Evolutionary conservation across 176 grass and related monocot species (phyloP).

Genomic region (Cymbopogon citratus): DNA sequence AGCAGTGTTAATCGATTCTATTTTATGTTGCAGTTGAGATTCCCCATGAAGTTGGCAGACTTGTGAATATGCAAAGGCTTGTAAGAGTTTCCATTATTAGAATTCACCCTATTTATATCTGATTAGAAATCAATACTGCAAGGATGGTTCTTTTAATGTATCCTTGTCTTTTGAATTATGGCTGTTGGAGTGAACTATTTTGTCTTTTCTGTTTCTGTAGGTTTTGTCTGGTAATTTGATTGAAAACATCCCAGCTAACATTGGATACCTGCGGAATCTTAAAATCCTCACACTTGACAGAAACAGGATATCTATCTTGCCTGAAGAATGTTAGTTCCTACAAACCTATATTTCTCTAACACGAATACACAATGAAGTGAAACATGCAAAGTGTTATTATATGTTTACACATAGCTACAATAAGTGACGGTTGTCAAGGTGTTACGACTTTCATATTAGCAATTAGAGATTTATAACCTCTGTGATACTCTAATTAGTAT

Average conservation of each 20-base stretch:
- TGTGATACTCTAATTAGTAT: background rate
- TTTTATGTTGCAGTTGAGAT: conserved; percentile 60
- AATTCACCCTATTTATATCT: conserved; percentile 24
- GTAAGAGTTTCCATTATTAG: conserved; percentile 45
- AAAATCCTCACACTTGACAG: conserved; percentile 93
- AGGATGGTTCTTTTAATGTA: conserved; percentile 9
- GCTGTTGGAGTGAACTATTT: conserved; percentile 16
- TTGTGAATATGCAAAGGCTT: conserved; percentile 92
- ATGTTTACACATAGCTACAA: background rate
- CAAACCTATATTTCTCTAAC: background rate
- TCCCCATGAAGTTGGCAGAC: conserved; percentile 53
- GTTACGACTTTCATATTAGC: background rate
- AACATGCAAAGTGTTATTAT: conserved; percentile 5
- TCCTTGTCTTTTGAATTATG: background rate
- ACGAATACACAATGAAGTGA: background rate
- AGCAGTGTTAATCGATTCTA: conserved; percentile 24
- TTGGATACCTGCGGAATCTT: conserved; percentile 70
- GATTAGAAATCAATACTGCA: conserved; percentile 18
- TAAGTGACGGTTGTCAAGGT: background rate
- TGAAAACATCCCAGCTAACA: conserved; percentile 70
- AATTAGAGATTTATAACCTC: conserved; percentile 1
- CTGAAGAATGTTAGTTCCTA: conserved; percentile 89
- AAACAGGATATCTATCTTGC: conserved; percentile 67
- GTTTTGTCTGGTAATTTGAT: conserved; percentile 82
- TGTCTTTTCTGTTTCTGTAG: conserved; percentile 48